phyloP scores from a whole-genome alignment of 805 yeast species.

The Trichomonascus vanleenenianus region DNA sequence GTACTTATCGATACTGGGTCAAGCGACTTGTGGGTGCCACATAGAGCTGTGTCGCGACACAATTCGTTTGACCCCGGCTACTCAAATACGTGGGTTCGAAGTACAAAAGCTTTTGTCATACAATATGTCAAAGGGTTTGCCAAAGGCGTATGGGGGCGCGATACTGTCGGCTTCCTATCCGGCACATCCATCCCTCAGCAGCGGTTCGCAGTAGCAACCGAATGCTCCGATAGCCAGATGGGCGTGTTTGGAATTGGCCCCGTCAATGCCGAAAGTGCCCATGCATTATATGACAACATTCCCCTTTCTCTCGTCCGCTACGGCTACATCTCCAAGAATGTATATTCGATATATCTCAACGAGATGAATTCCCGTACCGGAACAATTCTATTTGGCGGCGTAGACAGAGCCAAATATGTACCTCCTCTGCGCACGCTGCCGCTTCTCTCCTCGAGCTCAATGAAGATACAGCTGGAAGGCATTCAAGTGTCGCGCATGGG shows the following conservation, averaged over 20 bases:
- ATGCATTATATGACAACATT: slow-evolving; percentile 44
- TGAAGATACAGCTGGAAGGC: slow-evolving; percentile 19
- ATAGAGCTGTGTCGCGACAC: slow-evolving; percentile 1
- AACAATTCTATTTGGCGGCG: slow-evolving; percentile 62
- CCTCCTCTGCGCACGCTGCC: slow-evolving; percentile 17
- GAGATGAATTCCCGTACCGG: slow-evolving; percentile 35
- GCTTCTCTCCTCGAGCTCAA: slow-evolving; percentile 11
- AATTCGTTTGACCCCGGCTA: slow-evolving; percentile 12
- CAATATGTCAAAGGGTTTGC: slow-evolving; percentile 41
- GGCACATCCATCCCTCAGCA: slow-evolving; percentile 53
- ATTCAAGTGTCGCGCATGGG: slow-evolving; percentile 12
- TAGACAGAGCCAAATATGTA: slow-evolving; percentile 47
- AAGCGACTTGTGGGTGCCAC: slow-evolving; percentile 53
- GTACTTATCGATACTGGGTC: slow-evolving; percentile 65
- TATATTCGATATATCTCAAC: slow-evolving; percentile 59
- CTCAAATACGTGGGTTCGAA: slow-evolving; percentile 13
- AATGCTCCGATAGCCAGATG: slow-evolving; percentile 37
- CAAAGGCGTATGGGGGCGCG: slow-evolving; percentile 49
- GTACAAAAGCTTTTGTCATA: slow-evolving; percentile 19
- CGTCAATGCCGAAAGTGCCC: slow-evolving; percentile 14
- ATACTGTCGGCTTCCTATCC: slow-evolving; percentile 25
- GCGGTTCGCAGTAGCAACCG: slow-evolving; percentile 63
- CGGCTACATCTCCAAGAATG: slow-evolving; percentile 48
- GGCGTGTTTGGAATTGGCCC: slow-evolving; percentile 21
- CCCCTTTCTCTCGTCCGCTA: slow-evolving; percentile 50